Conservation (phyloP, 345 rosid genomes). For the Hibiscus syriacus region DNA sequence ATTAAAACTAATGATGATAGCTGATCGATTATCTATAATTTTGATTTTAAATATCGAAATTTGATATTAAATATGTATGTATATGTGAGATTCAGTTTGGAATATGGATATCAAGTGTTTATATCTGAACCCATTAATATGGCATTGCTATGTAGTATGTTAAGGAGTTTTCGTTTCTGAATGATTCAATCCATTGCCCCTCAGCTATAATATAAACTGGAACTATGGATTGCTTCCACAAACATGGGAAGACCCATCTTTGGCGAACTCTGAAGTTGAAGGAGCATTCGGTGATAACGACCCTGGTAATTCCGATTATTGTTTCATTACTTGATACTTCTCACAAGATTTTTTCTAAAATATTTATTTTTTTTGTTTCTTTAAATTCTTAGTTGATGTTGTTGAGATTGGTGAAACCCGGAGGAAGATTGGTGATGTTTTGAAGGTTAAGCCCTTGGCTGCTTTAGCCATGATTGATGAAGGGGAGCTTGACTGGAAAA, state of each 20-base stretch:
- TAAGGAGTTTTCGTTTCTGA: constrained; percentile 5
- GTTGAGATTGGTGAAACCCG: constrained; percentile 83
- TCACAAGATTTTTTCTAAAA: neutral
- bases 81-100: neutral
- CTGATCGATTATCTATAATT: neutral
- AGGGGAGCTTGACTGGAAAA: constrained; percentile 98
- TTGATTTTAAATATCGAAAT: neutral
- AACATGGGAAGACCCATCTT: constrained; percentile 98
- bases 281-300: constrained; percentile 97
- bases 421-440: constrained; percentile 67
- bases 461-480: constrained; percentile 97
- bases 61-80: neutral
- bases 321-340: neutral
- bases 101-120: neutral
- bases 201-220: constrained; percentile 90
- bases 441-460: constrained; percentile 79
- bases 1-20: neutral
- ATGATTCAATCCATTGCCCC: neutral
- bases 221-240: constrained; percentile 97
- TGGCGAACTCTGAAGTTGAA: constrained; percentile 76
- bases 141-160: neutral
- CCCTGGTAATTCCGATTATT: constrained; percentile 43
- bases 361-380: neutral
- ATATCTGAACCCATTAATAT: neutral
- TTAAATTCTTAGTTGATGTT: constrained; percentile 59